These are phyloP conservation scores for Fusarium sp. DNA, from an alignment of 2,329 filamentous ascomycete genomes.

Conservation along the genomic window DNA sequence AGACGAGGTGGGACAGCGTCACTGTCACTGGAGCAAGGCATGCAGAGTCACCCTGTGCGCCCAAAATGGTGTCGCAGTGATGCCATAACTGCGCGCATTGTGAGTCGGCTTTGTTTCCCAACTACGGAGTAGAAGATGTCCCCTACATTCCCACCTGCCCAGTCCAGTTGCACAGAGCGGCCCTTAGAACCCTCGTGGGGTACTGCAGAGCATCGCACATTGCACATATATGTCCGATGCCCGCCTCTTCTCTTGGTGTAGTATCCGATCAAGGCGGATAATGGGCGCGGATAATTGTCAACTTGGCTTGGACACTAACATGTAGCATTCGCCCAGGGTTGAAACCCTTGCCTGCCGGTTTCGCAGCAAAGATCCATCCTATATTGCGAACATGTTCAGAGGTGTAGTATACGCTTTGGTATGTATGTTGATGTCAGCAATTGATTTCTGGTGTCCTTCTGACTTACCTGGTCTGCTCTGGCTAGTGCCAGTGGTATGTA, in stretches of 20 bases:
- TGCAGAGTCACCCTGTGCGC: slow-evolving; percentile 23
- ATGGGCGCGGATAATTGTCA: slow-evolving; percentile 29
- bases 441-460: background rate
- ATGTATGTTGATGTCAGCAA: slow-evolving; percentile 5
- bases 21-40: slow-evolving; percentile 29
- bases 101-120: slow-evolving; percentile 29
- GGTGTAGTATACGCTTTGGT: background rate
- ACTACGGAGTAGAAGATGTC: slow-evolving; percentile 5
- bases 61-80: slow-evolving; percentile 46
- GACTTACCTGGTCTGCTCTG: slow-evolving; percentile 1
- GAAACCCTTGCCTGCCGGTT: slow-evolving; percentile 26
- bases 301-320: slow-evolving; percentile 21
- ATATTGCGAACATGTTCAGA: background rate
- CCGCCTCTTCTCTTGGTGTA: slow-evolving; percentile 32
- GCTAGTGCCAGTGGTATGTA: background rate
- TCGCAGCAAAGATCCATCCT: slow-evolving; percentile 23
- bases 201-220: slow-evolving; percentile 16
- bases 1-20: slow-evolving; percentile 43
- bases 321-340: slow-evolving; percentile 15
- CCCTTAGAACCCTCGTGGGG: slow-evolving; percentile 28
- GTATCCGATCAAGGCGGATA: slow-evolving; percentile 37
- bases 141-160: slow-evolving; percentile 35
- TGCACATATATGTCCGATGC: slow-evolving; percentile 30
- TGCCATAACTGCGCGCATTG: slow-evolving; percentile 42
- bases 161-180: slow-evolving; percentile 28